Conservation (phyloP, 2,329 filamentous ascomycete genomes). For the Plectosphaerella sp. region DNA sequence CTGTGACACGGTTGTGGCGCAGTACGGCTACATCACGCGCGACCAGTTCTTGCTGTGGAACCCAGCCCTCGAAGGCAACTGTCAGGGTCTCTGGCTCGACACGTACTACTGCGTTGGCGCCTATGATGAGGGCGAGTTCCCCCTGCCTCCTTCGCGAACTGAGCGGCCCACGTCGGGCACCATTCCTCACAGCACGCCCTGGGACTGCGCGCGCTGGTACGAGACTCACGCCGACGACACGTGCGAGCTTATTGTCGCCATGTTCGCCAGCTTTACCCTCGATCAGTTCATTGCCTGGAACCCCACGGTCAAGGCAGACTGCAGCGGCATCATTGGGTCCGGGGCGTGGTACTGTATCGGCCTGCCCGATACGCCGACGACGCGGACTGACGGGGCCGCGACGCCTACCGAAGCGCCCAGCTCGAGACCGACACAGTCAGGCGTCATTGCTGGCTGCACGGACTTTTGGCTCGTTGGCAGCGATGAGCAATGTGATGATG, state of each 20-base stretch:
- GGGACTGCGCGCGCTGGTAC: slow-evolving; percentile 13
- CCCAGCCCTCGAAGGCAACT: slow-evolving; percentile 15
- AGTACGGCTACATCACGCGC: slow-evolving; percentile 12
- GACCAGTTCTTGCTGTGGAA: slow-evolving; percentile 22
- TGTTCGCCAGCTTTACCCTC: slow-evolving; percentile 11
- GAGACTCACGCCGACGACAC: slow-evolving; percentile 9
- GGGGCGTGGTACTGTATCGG: slow-evolving; percentile 10
- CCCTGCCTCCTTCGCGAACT: neutral
- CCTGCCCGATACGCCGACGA: slow-evolving; percentile 12
- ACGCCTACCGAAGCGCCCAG: neutral
- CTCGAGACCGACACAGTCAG: slow-evolving; percentile 3
- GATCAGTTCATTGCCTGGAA: slow-evolving; percentile 5
- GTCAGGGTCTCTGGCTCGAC: slow-evolving; percentile 15
- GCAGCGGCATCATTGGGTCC: neutral
- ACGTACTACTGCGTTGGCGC: slow-evolving; percentile 16
- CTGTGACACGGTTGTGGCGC: slow-evolving; percentile 6
- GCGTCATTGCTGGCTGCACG: slow-evolving; percentile 4
- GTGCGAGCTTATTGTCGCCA: slow-evolving; percentile 9
- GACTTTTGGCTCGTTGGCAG: slow-evolving; percentile 7
- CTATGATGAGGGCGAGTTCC: slow-evolving; percentile 2
- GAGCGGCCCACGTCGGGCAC: slow-evolving; percentile 1
- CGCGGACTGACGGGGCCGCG: slow-evolving; percentile 3
- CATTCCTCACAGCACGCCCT: neutral
- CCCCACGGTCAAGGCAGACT: neutral
- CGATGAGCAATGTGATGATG: neutral